phyloP scores from a whole-genome alignment of 2,329 filamentous ascomycete genomes.

The Neonectria coccinea region DNA sequence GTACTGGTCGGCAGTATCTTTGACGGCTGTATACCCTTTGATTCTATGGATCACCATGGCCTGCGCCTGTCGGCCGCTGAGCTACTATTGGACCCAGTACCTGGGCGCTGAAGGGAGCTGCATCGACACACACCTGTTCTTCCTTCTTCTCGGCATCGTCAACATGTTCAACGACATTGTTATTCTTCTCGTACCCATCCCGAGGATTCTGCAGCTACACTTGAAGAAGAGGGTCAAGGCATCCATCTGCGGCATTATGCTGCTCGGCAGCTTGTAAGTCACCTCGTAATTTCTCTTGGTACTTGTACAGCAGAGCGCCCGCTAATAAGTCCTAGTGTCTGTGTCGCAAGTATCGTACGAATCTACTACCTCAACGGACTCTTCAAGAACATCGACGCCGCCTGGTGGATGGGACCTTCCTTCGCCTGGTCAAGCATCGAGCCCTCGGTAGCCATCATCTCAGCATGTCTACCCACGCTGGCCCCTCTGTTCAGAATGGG shows the following conservation, averaged over 20 bases:
- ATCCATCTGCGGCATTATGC: slow-evolving; percentile 29
- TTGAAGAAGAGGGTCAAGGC: slow-evolving; percentile 23
- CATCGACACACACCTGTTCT: slow-evolving; percentile 27
- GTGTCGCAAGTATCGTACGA: slow-evolving; percentile 30
- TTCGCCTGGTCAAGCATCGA: slow-evolving; percentile 34
- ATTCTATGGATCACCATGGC: slow-evolving; percentile 32
- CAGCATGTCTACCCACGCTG: slow-evolving; percentile 30
- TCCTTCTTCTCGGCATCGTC: slow-evolving; percentile 30
- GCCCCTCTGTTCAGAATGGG: slow-evolving; percentile 28
- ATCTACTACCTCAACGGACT: slow-evolving; percentile 32
- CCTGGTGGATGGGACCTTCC: slow-evolving; percentile 31
- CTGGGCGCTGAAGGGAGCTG: slow-evolving; percentile 25
- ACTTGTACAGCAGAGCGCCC: too few species aligned
- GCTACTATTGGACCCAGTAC: slow-evolving; percentile 31
- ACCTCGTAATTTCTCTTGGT: neutral
- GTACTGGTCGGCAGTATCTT: slow-evolving; percentile 12
- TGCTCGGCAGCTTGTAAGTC: slow-evolving; percentile 32
- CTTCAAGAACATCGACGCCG: slow-evolving; percentile 21
- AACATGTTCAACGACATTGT: slow-evolving; percentile 32
- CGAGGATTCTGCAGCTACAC: slow-evolving; percentile 25
- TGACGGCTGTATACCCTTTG: slow-evolving; percentile 20
- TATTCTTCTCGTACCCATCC: slow-evolving; percentile 26
- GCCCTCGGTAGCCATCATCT: slow-evolving; percentile 31
- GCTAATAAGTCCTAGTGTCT: slow-evolving; percentile 21
- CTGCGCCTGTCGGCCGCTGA: slow-evolving; percentile 22